Base-by-base conservation (phyloP, 1,284 basidiomycete species). In the Microbotryum violaceum region DNA sequence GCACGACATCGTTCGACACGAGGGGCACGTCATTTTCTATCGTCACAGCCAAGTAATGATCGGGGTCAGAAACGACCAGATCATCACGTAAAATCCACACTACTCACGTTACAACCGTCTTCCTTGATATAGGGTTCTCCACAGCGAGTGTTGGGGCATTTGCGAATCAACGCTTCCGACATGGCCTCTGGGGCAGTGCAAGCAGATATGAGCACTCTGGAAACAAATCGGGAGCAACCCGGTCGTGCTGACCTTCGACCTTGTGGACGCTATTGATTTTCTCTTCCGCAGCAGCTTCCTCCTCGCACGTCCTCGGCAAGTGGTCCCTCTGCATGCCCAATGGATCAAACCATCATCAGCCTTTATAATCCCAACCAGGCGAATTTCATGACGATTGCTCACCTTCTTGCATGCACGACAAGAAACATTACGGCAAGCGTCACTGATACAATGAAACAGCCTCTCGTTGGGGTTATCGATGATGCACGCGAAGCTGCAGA, bases 331-430 rank as follows among this genome's bases (percentile, higher is more conserved):
- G 57, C 49, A 7, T n/a, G 4, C 52, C 7, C 14, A n/a, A 5
- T 18, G 20, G 23, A 21, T 23, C 18, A 48, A 31, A 42, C 16
- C 16, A 14, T 42, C 37, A 42, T 42, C 37, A 42, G 37, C 31
- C 31, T 42, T 42, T 42, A 5, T 18, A 27, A 20, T 42, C 12
- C 37, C 21, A 21, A 12, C 37, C 12, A 16, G 37, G 16, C 16
- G 37, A 42, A 18, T 42, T 7, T 6, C 16, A 42, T 16, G 14
- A 4, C 37, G 5, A 9, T 25, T 18, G 18, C 52, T 6, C 25
- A 67, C 65, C 56, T 68, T 70, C 60, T 70, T 64, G 67, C 72
- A 73, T 37, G 62, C 25, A 27, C 69, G 58, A 47, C 72, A 73
- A n/a, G 61, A 61, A 27, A 67, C 59, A 31, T 62, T 59, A 8